Evolutionary conservation across 345 rosid genomes (phyloP).

Genomic region (Acer campestre): DNA sequence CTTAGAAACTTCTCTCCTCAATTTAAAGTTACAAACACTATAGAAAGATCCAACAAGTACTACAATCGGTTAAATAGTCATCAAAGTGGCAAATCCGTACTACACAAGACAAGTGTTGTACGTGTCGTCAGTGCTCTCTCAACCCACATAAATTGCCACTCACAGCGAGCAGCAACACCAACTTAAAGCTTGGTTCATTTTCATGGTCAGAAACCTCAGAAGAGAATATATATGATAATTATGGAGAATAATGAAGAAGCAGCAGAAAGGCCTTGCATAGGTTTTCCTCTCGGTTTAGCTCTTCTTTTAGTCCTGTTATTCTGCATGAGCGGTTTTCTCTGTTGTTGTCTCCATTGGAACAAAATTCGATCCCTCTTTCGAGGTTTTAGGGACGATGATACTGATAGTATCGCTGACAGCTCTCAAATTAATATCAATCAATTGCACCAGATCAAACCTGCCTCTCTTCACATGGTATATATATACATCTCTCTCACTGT

Average conservation of each 20-base stretch:
- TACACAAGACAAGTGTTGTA: not conserved
- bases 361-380: constrained; percentile 26
- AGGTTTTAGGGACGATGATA: constrained; percentile 5
- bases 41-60: too few species aligned
- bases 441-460: constrained; percentile 12
- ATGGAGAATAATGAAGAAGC: constrained; percentile 24
- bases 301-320: constrained; percentile 33
- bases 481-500: not conserved
- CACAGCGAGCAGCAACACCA: not conserved
- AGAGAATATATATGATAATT: not conserved
- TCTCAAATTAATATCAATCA: not conserved
- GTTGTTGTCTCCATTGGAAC: constrained; percentile 41
- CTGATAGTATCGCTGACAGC: not conserved
- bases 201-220: not conserved
- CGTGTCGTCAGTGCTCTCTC: constrained; percentile 4
- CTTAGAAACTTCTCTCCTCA: too few species aligned
- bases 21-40: too few species aligned
- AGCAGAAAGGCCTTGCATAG: constrained; percentile 27
- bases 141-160: not conserved
- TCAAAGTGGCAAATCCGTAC: constrained; percentile 22
- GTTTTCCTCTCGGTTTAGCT: constrained; percentile 44
- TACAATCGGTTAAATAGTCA: too few species aligned
- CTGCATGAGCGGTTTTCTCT: constrained; percentile 29
- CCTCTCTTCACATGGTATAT: constrained; percentile 25
- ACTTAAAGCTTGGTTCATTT: not conserved